Base-by-base conservation (phyloP, 768 basidiomycete genomes). In the Phylloporus arenicola region DNA sequence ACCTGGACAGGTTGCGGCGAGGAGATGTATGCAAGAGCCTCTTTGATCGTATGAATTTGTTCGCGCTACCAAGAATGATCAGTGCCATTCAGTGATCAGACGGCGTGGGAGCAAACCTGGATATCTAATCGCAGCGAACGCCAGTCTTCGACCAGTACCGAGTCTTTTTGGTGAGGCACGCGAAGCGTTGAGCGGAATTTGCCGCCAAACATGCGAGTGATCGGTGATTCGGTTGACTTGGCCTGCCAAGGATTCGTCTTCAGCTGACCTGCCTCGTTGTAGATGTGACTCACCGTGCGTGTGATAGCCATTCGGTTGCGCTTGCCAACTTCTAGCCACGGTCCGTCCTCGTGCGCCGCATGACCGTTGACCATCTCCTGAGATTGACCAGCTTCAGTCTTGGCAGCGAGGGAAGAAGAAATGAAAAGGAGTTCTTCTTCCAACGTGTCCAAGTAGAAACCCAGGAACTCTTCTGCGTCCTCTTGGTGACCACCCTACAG, bases 381-480 rank as follows among this genome's bases (percentile, higher is more conserved):
- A 1, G 51, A 46, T 20, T 55, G 57, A 3, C 43, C 67, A 30
- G 56, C 41, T 9, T 68, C 67, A n/a, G 69, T 58, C 10, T 74
- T 65, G 3, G 77, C 71, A 11, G 70, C 65, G 14, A 84, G 60
- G 0, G 82, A 75, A 6, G 81, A 72, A 7, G 81, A 68, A n/a
- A 95, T 69, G 3, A 76, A 74, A 4, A 90, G 70, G 11, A 97
- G 64, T 70, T 98, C 95, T 64, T 99, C 95, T 66, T 95, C 92
- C 6, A 99, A 72, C 0, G 92, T 89, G 59, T 97, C 92, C 22
- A 97, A 75, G 70, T 91, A 95, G 71, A 96, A 97, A 3, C 95
- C 95, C n/a, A 98, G 75, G 68, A 96, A 98, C 68, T 99, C 95
- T 68, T 99, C 94, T 10, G 94, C 95, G 51, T 99, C 95, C 66